phyloP scores from a whole-genome alignment of 768 basidiomycete genomes.

The Tephrocybe sp. region DNA sequence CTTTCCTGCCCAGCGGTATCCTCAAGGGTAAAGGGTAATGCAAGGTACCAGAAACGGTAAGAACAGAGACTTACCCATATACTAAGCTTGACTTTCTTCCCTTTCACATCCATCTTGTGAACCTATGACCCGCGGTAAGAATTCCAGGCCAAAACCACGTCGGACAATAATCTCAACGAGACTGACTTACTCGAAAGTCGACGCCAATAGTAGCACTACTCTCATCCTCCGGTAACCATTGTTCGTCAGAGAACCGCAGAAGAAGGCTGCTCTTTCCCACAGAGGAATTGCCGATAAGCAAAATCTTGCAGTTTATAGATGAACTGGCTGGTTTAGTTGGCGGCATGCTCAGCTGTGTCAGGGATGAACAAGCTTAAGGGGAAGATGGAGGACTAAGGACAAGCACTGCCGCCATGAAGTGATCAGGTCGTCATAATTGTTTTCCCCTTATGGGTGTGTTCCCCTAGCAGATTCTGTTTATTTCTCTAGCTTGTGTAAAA shows the following conservation, averaged over 20 bases:
- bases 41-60: not conserved
- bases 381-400: slow-evolving; percentile 1
- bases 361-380: not conserved
- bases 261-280: slow-evolving; percentile 93
- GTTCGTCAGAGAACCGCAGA: slow-evolving; percentile 94
- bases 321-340: slow-evolving; percentile 29
- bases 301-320: slow-evolving; percentile 75
- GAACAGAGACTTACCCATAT: slow-evolving; percentile 81
- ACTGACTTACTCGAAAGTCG: slow-evolving; percentile 69
- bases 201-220: slow-evolving; percentile 83
- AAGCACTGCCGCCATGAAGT: not conserved
- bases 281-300: slow-evolving; percentile 84
- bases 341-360: slow-evolving; percentile 23
- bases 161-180: not conserved
- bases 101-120: slow-evolving; percentile 83
- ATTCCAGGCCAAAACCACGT: not conserved
- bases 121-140: slow-evolving; percentile 43
- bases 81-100: slow-evolving; percentile 86
- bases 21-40: slow-evolving; percentile 33
- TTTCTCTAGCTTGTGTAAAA: slow-evolving; percentile 1
- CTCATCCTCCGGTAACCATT: slow-evolving; percentile 91
- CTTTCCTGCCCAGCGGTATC: slow-evolving; percentile 97
- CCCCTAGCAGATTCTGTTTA: not conserved
- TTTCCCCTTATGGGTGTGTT: slow-evolving; percentile 9
- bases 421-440: slow-evolving; percentile 1